Conservation (phyloP, 768 basidiomycete species). For the Pulveroboletus ravenelii region DNA sequence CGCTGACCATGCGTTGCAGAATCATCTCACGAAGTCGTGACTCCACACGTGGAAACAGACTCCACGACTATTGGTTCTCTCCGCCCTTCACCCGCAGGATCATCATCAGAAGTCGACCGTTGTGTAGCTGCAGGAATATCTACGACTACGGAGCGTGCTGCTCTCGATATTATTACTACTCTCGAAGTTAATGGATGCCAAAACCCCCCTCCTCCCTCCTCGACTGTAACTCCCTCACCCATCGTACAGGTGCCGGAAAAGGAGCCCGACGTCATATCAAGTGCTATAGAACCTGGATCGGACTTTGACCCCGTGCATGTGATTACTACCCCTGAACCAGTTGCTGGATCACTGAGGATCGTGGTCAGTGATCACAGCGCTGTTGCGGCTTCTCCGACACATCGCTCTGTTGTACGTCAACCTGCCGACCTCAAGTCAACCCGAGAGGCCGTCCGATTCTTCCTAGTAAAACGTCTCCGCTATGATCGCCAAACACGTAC, state of each 20-base stretch:
- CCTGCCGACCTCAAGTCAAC: conserved; percentile 36
- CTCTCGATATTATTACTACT: conserved; percentile 8
- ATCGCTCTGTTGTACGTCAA: conserved; percentile 7
- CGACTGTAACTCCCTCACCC: conserved; percentile 11
- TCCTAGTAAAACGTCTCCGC: conserved; percentile 57
- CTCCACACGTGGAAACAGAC: conserved; percentile 11
- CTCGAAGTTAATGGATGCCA: conserved; percentile 4
- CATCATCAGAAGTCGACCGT: conserved; percentile 3
- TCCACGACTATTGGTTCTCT: conserved; percentile 3
- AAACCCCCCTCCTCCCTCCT: conserved; percentile 7
- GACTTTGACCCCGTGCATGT: conserved; percentile 8
- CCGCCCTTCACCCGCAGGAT: conserved; percentile 4
- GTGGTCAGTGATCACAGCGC: conserved; percentile 29
- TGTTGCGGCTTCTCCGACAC: conserved; percentile 6
- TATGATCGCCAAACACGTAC: conserved; percentile 57
- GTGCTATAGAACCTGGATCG: conserved; percentile 3
- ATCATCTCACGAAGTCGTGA: conserved; percentile 5
- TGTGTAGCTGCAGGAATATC: conserved; percentile 1
- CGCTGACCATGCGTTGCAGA: conserved; percentile 17
- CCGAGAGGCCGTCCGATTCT: conserved; percentile 57
- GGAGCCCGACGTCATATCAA: conserved; percentile 10
- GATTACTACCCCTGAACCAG: conserved; percentile 9
- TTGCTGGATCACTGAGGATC: conserved; percentile 17
- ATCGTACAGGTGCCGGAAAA: conserved; percentile 13
- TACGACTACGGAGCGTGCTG: conserved; percentile 8